A percentile compares a stretch with the other conserved stretches of the same genome.
Conservation (phyloP, 768 basidiomycete species). For the Cystobasidiopsis lactophilus region DNA sequence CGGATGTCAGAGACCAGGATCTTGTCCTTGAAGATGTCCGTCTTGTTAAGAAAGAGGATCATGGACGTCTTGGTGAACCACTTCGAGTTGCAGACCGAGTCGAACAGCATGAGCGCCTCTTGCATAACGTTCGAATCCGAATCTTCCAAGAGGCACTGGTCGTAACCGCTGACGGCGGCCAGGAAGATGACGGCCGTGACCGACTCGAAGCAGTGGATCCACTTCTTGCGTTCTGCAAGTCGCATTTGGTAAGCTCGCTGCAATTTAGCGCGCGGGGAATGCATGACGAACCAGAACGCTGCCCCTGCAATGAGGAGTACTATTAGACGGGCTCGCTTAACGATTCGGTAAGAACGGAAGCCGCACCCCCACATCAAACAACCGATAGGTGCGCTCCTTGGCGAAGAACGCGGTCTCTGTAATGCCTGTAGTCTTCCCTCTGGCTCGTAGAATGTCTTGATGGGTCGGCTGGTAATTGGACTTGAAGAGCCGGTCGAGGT, state of each 20-base stretch:
- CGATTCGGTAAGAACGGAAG: constrained; percentile 60
- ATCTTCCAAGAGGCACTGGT: constrained; percentile 30
- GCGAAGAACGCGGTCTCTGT: constrained; percentile 48
- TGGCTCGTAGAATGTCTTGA: constrained; percentile 61
- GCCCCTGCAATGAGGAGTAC: no score
- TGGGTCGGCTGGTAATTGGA: constrained; percentile 57
- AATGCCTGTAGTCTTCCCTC: constrained; percentile 72
- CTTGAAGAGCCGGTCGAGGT: constrained; percentile 54
- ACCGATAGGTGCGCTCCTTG: constrained; percentile 29
- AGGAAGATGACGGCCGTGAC: constrained; percentile 81
- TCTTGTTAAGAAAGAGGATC: constrained; percentile 38
- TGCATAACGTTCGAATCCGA: constrained; percentile 40
- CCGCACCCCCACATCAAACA: constrained; percentile 56
- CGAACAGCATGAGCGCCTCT: constrained; percentile 52
- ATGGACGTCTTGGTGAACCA: constrained; percentile 43
- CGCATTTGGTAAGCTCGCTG: no score
- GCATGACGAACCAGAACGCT: no score
- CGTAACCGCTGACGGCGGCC: constrained; percentile 73
- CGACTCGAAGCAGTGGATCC: constrained; percentile 53
- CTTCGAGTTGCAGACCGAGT: constrained; percentile 51
- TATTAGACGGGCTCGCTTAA: no score
- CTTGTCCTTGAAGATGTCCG: constrained; percentile 53
- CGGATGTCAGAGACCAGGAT: constrained; percentile 33
- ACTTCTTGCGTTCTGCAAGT: no score
- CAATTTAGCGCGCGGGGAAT: no score